A percentile compares a stretch with the other conserved stretches of the same genome.
Evolutionary conservation across 257 asterid genomes (phyloP).

Genomic region (Pogostemon cablin): DNA sequence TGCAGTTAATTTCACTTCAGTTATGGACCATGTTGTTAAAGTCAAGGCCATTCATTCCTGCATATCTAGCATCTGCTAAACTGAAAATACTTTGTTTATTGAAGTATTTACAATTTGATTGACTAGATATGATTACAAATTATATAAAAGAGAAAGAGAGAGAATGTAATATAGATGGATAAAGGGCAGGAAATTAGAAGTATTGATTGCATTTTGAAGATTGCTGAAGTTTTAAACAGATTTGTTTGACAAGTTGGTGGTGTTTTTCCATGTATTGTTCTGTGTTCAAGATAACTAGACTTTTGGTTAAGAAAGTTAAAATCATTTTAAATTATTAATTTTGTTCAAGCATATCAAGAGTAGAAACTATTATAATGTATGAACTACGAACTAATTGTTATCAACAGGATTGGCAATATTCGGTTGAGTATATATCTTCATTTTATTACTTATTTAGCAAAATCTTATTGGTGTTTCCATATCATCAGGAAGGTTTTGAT

Average conservation of each 20-base stretch:
- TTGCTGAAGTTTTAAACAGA: conserved; percentile 1
- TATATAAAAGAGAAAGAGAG: too few relatives aligned
- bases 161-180: neutral
- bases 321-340: neutral
- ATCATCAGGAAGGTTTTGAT: conserved; percentile 88
- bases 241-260: neutral
- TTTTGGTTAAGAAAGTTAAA: neutral
- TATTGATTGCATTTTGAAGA: neutral
- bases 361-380: conserved; percentile 5
- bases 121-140: neutral
- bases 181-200: neutral
- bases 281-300: neutral
- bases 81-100: neutral
- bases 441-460: conserved; percentile 1
- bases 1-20: neutral
- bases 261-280: neutral
- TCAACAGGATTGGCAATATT: neutral
- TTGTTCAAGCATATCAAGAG: neutral
- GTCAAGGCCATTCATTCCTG: neutral
- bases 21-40: neutral
- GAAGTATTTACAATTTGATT: neutral
- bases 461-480: conserved; percentile 22
- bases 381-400: conserved; percentile 11
- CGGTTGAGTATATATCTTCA: neutral
- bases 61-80: conserved; percentile 1